A percentile compares a stretch with the other conserved stretches of the same genome.
Conservation (phyloP, 2,329 filamentous ascomycete genomes). For the Ophiostoma fasciatum region DNA sequence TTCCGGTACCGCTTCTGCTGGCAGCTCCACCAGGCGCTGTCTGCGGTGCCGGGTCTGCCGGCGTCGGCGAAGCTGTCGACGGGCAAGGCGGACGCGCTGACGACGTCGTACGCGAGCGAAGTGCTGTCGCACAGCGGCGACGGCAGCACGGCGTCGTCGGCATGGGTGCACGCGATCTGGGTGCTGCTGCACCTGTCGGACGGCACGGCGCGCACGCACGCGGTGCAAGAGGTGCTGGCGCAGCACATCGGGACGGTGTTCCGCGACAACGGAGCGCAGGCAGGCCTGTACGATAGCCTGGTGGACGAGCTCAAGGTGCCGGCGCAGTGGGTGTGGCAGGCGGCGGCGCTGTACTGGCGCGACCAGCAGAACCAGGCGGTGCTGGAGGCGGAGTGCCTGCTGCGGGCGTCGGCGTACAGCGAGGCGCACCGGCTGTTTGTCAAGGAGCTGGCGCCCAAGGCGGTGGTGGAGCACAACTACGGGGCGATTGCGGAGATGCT, state of each 20-base stretch:
- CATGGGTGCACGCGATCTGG: constrained; percentile 59
- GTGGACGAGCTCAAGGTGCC: constrained; percentile 55
- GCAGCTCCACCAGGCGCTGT: constrained; percentile 63
- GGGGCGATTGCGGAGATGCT: constrained; percentile 41
- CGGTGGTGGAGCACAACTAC: constrained; percentile 74
- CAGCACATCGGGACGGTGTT: constrained; percentile 56
- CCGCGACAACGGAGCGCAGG: constrained; percentile 20
- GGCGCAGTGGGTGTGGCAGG: constrained; percentile 67
- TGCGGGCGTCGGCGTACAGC: constrained; percentile 59
- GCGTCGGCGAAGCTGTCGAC: constrained; percentile 42
- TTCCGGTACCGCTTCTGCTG: constrained; percentile 67
- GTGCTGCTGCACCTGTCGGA: constrained; percentile 63
- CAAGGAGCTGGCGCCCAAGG: constrained; percentile 62
- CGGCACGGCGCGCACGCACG: constrained; percentile 43
- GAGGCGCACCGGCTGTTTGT: constrained; percentile 79
- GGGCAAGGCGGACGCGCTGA: constrained; percentile 49
- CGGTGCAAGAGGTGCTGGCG: constrained; percentile 59
- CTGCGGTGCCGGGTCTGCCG: constrained; percentile 23
- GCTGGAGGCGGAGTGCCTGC: constrained; percentile 62
- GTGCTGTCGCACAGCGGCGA: constrained; percentile 23
- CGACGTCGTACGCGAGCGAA: constrained; percentile 17
- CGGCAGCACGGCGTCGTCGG: constrained; percentile 34
- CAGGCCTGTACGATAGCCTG: constrained; percentile 40
- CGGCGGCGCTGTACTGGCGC: constrained; percentile 71
- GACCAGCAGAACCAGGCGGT: constrained; percentile 53